phyloP scores from a whole-genome alignment of 2,329 filamentous ascomycete genomes.

The Exophiala sideris region DNA sequence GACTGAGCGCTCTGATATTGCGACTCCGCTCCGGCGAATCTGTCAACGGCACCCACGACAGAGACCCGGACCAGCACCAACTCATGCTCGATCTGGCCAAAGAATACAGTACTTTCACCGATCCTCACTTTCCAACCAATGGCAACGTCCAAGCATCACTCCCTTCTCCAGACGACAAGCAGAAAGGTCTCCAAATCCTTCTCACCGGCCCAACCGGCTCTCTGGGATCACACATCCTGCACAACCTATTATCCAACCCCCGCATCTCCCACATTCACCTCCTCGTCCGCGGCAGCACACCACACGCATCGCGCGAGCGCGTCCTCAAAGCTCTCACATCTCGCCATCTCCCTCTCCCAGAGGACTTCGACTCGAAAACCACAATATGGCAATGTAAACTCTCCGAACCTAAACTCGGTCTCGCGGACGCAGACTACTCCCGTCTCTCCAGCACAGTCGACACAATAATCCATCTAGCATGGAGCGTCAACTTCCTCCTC shows the following conservation, averaged over 20 bases:
- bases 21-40: conserved; percentile 19
- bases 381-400: conserved; percentile 49
- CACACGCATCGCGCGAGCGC: conserved; percentile 42
- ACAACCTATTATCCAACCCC: conserved; percentile 38
- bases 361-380: conserved; percentile 36
- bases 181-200: conserved; percentile 11
- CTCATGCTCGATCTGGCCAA: conserved; percentile 48
- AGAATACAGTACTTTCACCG: conserved; percentile 30
- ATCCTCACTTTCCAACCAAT: background rate
- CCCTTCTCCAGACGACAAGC: background rate
- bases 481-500: conserved; percentile 63
- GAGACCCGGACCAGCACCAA: conserved; percentile 35
- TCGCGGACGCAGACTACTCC: conserved; percentile 48
- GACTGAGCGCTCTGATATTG: conserved; percentile 39
- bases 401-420: conserved; percentile 47
- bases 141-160: background rate
- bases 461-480: conserved; percentile 60
- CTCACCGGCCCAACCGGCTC: conserved; percentile 66
- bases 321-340: conserved; percentile 43
- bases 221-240: conserved; percentile 58
- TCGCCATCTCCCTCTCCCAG: conserved; percentile 33
- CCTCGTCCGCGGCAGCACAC: conserved; percentile 51
- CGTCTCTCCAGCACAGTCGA: conserved; percentile 44
- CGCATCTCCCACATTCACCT: conserved; percentile 52
- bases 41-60: conserved; percentile 5